phyloP scores from a whole-genome alignment of 2,329 filamentous ascomycete species.

The Incumbomyces delicatus region DNA sequence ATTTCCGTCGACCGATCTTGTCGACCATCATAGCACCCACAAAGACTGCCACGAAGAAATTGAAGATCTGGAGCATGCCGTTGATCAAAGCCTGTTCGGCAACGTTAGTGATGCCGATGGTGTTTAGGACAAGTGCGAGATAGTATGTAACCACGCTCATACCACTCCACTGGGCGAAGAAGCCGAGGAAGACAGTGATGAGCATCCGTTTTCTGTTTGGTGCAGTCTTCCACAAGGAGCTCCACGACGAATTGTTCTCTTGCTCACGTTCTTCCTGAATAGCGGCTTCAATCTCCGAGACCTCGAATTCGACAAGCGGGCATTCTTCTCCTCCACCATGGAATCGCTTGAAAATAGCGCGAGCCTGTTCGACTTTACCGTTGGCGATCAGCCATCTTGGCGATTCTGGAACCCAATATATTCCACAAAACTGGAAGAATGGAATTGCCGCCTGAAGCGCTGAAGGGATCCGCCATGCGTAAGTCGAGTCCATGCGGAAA shows the following conservation, averaged over 20 bases:
- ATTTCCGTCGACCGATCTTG: conserved; percentile 9
- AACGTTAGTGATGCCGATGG: conserved; percentile 27
- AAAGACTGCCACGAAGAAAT: conserved; percentile 26
- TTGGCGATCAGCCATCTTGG: conserved; percentile 48
- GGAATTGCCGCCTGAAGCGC: conserved; percentile 56
- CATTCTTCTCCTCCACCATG: conserved; percentile 13
- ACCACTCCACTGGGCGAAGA: conserved; percentile 12
- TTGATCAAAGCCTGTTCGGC: conserved; percentile 33
- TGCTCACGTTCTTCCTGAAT: too few relatives aligned
- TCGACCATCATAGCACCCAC: conserved; percentile 24
- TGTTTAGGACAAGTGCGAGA: conserved; percentile 27
- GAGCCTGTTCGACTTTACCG: conserved; percentile 19
- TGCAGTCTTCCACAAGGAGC: background rate
- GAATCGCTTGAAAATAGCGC: conserved; percentile 24
- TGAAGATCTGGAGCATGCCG: conserved; percentile 27
- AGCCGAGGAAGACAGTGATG: conserved; percentile 7
- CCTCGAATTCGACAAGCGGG: too few relatives aligned
- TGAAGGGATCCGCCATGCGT: conserved; percentile 53
- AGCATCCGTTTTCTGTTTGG: conserved; percentile 9
- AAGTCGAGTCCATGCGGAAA: conserved; percentile 35
- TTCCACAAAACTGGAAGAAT: conserved; percentile 41
- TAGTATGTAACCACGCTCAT: conserved; percentile 30
- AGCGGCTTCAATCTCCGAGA: too few relatives aligned
- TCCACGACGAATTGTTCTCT: background rate
- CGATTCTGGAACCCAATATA: conserved; percentile 58